These are phyloP conservation scores for Leccinum variicolor DNA, from an alignment of 768 basidiomycete species.

Conservation along the genomic window DNA sequence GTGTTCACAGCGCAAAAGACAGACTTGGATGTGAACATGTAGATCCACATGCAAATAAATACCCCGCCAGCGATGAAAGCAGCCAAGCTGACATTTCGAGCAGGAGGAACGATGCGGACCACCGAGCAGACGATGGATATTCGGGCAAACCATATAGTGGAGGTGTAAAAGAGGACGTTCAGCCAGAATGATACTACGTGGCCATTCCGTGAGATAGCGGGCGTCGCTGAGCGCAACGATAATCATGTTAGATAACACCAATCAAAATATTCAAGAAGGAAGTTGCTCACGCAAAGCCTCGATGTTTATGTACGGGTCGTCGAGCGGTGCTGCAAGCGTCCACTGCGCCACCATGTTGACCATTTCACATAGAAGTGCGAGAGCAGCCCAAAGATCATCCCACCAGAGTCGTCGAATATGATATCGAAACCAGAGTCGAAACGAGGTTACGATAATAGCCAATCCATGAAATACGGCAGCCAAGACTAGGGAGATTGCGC, in stretches of 20 bases:
- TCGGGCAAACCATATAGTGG: slow-evolving; percentile 26
- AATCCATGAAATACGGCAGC: slow-evolving; percentile 18
- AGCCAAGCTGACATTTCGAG: background rate
- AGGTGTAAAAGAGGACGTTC: slow-evolving; percentile 19
- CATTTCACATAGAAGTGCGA: slow-evolving; percentile 10
- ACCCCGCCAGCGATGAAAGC: slow-evolving; percentile 1
- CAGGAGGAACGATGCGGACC: slow-evolving; percentile 22
- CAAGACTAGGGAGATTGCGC: slow-evolving; percentile 9
- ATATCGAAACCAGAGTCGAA: slow-evolving; percentile 27
- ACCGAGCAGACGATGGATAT: slow-evolving; percentile 25
- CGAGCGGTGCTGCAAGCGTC: slow-evolving; percentile 26
- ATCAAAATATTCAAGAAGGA: background rate
- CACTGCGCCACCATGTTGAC: slow-evolving; percentile 13
- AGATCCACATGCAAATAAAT: slow-evolving; percentile 20
- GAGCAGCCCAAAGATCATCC: slow-evolving; percentile 27
- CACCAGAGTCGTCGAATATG: slow-evolving; percentile 24
- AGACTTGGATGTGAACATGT: slow-evolving; percentile 18
- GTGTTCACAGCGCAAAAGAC: slow-evolving; percentile 40
- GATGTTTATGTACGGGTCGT: slow-evolving; percentile 9
- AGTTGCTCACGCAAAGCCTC: slow-evolving; percentile 11
- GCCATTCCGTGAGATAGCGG: slow-evolving; percentile 10
- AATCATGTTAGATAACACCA: background rate
- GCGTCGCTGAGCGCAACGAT: slow-evolving; percentile 27
- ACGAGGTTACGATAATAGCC: slow-evolving; percentile 19
- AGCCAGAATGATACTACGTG: slow-evolving; percentile 23